Base-by-base conservation (phyloP, 2,329 filamentous ascomycete species). In the Neophaeococcomyces mojaviensis region DNA sequence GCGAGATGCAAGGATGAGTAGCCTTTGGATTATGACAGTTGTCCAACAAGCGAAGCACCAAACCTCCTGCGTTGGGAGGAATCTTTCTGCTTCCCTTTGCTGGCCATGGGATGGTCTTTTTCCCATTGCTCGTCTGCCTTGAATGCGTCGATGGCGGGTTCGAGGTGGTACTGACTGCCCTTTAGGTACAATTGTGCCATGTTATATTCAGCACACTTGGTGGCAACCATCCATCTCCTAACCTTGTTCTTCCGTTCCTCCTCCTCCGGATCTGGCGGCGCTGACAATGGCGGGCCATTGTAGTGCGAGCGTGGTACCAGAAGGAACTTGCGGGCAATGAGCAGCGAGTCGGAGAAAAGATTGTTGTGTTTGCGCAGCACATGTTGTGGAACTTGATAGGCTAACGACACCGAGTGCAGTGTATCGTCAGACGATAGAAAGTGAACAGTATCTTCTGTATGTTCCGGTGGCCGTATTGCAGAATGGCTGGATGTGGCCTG, bases 101-200 rank as follows among this genome's bases (percentile, higher is more conserved):
- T 33, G 5, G 63, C 65, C 38, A 81, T 59, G 0, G 83, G 82
- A 58, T 90, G 77, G 10, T 77, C 74, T 55, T 71, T 75, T 65
- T 88, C 86, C 86, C 86, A 90, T 44, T 70, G 71, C 61, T 88
- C 85, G 52, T 92, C 86, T 3, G 78, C 82, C 52, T 77, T 71
- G 61, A 78, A 88, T 2, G 75, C 71, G 31, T 76, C 71, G 5
- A 84, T 73, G 0, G 86, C 85, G 22, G 65, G 62, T 3, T 79
- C 76, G 13, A 89, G 67, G 55, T 88, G 73, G 61, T 84, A 87
- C 6, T 73, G 71, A 18, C 73, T 69, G 61, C 86, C 81, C 58
- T 87, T 77, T 10, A 92, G 72, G 62, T 92, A 92, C 16, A 89
- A 61, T 22, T 85, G 62, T 1, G 86, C 86, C 41, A 88, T 71